Conservation (phyloP, 768 basidiomycete species). For the Pisolithus microcarpus region DNA sequence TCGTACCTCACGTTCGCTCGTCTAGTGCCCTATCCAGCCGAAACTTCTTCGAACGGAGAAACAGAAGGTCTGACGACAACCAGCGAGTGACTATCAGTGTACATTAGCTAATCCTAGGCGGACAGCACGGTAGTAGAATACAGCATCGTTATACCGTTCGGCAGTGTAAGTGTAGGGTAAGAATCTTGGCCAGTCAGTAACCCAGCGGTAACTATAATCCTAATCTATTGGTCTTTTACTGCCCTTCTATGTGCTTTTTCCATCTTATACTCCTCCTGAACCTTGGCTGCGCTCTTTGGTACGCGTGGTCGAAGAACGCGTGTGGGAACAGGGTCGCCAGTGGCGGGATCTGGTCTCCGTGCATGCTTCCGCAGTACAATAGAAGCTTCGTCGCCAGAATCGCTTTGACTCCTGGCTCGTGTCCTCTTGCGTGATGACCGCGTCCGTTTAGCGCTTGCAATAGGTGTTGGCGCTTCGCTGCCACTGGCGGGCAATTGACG, state of each 20-base stretch:
- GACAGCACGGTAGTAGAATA: too few species aligned
- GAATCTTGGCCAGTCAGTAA: too few species aligned
- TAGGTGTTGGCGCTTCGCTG: slow-evolving; percentile 7
- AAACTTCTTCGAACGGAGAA: slow-evolving; percentile 9
- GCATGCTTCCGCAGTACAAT: slow-evolving; percentile 28
- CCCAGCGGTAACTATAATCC: neutral
- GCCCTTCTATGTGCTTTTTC: slow-evolving; percentile 48
- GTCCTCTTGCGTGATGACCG: slow-evolving; percentile 20
- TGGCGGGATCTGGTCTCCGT: slow-evolving; percentile 13
- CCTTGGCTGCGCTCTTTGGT: slow-evolving; percentile 44
- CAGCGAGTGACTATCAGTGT: neutral
- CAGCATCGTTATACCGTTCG: too few species aligned
- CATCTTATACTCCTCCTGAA: slow-evolving; percentile 38
- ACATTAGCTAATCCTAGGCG: neutral
- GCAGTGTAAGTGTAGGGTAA: too few species aligned
- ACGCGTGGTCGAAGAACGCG: slow-evolving; percentile 55
- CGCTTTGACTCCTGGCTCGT: slow-evolving; percentile 18
- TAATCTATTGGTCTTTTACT: slow-evolving; percentile 9
- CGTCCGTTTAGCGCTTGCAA: slow-evolving; percentile 4
- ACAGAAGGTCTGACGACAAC: neutral
- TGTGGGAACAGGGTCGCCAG: slow-evolving; percentile 24
- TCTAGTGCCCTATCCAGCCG: slow-evolving; percentile 53
- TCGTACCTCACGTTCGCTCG: slow-evolving; percentile 93
- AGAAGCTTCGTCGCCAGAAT: slow-evolving; percentile 18
- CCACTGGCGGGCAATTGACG: neutral